A percentile compares a stretch with the other conserved stretches of the same genome.
These are phyloP conservation scores for Cairneyella variabilis DNA, from an alignment of 495 filamentous ascomycete genomes.

Conservation along the genomic window DNA sequence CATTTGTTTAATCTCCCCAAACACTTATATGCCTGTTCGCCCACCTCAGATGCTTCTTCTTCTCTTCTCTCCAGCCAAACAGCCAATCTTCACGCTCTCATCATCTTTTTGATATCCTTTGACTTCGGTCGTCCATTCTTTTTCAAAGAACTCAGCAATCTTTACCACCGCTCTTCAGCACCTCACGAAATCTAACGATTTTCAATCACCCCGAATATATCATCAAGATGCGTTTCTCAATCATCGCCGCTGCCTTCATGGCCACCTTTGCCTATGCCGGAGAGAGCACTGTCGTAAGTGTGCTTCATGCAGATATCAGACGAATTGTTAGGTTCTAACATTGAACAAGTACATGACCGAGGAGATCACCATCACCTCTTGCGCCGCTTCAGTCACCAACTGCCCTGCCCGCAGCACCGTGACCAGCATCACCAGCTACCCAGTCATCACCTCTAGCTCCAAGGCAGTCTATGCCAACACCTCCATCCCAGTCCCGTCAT, in stretches of 20 bases:
- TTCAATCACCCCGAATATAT: slow-evolving; percentile 6
- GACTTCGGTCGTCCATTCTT: slow-evolving; percentile 63
- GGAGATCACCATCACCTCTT: slow-evolving; percentile 52
- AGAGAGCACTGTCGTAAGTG: neutral
- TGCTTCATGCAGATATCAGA: neutral
- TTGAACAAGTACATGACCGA: slow-evolving; percentile 43
- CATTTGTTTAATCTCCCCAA: slow-evolving; percentile 24
- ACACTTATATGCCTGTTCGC: slow-evolving; percentile 19
- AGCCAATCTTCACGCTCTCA: slow-evolving; percentile 37
- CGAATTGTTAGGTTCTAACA: neutral
- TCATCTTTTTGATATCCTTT: slow-evolving; percentile 36
- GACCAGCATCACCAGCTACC: slow-evolving; percentile 31
- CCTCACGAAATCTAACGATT: slow-evolving; percentile 16
- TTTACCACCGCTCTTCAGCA: slow-evolving; percentile 37
- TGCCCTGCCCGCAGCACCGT: slow-evolving; percentile 47
- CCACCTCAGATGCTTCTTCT: slow-evolving; percentile 31
- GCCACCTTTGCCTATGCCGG: slow-evolving; percentile 42
- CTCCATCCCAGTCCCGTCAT: slow-evolving; percentile 28
- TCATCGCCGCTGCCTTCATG: slow-evolving; percentile 43
- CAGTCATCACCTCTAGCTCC: slow-evolving; percentile 31
- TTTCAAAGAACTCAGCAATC: slow-evolving; percentile 34
- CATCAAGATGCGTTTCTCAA: slow-evolving; percentile 51
- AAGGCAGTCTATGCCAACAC: neutral
- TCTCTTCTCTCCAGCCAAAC: slow-evolving; percentile 46
- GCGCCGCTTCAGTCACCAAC: slow-evolving; percentile 38